These are phyloP conservation scores for Oryza longistaminata DNA, from an alignment of 176 grass and related monocot species.

Conservation along the genomic window DNA sequence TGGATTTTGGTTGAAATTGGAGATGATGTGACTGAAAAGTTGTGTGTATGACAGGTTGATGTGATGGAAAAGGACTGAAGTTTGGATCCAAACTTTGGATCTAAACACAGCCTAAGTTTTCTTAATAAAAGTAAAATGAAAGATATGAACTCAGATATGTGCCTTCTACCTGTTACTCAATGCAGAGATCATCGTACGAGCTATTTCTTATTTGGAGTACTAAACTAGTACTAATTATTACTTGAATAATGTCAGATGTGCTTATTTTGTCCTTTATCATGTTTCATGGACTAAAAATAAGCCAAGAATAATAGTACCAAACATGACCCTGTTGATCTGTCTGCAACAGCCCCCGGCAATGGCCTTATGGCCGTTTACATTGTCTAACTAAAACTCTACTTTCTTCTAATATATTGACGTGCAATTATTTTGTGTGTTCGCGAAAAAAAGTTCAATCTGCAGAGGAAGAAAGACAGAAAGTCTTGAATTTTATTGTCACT, in stretches of 20 bases:
- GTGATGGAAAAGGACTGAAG: too few relatives aligned
- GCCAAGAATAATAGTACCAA: not conserved
- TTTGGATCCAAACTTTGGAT: too few relatives aligned
- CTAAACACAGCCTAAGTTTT: too few relatives aligned
- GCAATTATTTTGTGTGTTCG: too few relatives aligned
- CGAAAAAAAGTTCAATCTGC: too few relatives aligned
- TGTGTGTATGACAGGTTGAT: too few relatives aligned
- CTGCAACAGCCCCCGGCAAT: too few relatives aligned
- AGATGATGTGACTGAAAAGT: too few relatives aligned
- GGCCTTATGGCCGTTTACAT: too few relatives aligned
- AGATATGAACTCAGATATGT: not conserved
- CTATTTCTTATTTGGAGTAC: not conserved
- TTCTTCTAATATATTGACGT: too few relatives aligned
- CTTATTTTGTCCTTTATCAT: not conserved
- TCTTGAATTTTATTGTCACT: not conserved
- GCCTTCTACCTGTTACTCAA: not conserved
- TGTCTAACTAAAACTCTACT: too few relatives aligned
- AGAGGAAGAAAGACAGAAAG: not conserved
- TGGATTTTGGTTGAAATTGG: too few relatives aligned
- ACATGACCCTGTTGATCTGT: not conserved
- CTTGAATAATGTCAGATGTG: not conserved
- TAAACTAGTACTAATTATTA: not conserved
- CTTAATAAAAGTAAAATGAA: not conserved
- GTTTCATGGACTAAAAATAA: not conserved
- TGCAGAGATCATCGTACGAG: not conserved